Base-by-base conservation (phyloP, 2,329 filamentous ascomycete species). In the Hymenoscyphus infarciens region DNA sequence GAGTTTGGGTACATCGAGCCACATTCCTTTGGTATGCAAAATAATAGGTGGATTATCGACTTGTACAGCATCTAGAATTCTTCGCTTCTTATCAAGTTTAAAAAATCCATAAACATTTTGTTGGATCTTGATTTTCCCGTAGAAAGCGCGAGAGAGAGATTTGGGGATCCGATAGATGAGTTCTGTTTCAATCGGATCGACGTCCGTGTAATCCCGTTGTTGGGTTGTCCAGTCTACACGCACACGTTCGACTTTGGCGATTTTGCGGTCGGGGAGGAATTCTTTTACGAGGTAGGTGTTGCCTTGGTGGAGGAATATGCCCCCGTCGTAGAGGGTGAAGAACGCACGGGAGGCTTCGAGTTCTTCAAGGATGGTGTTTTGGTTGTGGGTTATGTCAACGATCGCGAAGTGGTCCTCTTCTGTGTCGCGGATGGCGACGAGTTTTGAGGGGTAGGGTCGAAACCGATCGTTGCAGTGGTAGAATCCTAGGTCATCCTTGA, bases 241-340 rank as follows among this genome's bases (percentile, higher is more conserved):
- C 57, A 97, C 94, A 64, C 86, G 85, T 75, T 95, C 89, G 3
- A 99, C 95, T 68, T 90, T 90, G 4, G 95, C 95, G 68, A 97
- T 87, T 72, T 87, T 88, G 64, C 83, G 83, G 38, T 95, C 91
- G 0, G 90, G 88, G 66, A 85, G 85, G 72, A 98, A 93, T 70
- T 98, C 92, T 69, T 92, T 90, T 59, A 99, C 91, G 2, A 98
- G 83, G 73, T 97, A 99, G 1, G 89, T 94, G 66, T 87, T 87
- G n/a, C 95, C 95, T 77, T 99, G 95, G 71, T 99, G 95, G 5
- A 99, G 81, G 77, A 96, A 99, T 66, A 99, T 97, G 54, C 92
- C 95, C 13, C 95, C 95, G 74, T 98, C 94, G 75, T 99, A 99
- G 64, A 99, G 84, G 1, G 92, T 97, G 76, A 97, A 98, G 68